phyloP scores from a whole-genome alignment of 2,329 filamentous ascomycete species.

The Nakataea oryzae region DNA sequence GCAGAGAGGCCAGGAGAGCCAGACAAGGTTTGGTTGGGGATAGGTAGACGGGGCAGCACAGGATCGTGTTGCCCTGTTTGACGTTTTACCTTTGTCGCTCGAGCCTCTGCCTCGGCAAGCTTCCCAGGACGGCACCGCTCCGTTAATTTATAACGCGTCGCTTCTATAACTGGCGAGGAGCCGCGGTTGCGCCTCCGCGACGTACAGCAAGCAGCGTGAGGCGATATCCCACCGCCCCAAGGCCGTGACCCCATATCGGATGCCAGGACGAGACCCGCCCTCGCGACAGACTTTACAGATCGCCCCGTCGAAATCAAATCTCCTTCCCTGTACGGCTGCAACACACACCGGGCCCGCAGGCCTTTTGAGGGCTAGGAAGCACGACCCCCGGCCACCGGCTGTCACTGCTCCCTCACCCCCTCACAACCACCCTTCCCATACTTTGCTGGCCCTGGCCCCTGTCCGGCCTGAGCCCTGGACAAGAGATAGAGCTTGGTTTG shows the following conservation, averaged over 20 bases:
- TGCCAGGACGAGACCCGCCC: not conserved
- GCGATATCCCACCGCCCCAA: not conserved
- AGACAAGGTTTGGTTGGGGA: not conserved
- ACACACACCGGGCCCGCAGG: not conserved
- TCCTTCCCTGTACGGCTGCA: constrained; percentile 40
- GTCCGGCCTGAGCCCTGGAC: not conserved
- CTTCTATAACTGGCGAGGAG: constrained; percentile 13
- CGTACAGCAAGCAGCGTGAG: not conserved
- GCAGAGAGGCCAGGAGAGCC: not conserved
- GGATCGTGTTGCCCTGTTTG: not conserved
- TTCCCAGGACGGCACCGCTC: constrained; percentile 8
- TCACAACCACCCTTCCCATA: not conserved
- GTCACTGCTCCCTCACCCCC: not conserved
- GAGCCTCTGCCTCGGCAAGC: not conserved
- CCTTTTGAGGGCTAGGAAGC: constrained; percentile 14
- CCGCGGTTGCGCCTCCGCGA: not conserved
- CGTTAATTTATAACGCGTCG: constrained; percentile 14
- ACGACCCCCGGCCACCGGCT: constrained; percentile 6
- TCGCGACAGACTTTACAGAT: constrained; percentile 16
- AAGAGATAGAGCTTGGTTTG: constrained; percentile 3
- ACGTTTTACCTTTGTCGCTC: not conserved
- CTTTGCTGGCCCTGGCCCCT: not conserved
- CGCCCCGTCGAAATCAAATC: constrained; percentile 23
- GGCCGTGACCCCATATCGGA: not conserved
- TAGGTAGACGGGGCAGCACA: not conserved